Conservation (phyloP, 148 eudicot species). For the Nyssa sinensis region DNA sequence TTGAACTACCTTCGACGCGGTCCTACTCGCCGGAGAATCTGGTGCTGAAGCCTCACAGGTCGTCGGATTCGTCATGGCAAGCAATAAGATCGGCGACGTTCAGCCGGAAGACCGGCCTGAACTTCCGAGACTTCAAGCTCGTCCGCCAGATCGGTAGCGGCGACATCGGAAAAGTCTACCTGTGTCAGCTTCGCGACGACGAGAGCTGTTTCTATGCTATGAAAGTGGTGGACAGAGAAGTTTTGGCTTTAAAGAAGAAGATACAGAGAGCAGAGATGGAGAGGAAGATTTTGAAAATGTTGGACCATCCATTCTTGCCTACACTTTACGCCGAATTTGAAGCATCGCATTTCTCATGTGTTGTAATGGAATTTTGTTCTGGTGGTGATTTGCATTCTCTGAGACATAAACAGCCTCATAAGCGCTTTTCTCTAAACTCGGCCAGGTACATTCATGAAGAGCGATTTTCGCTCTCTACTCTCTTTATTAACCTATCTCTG, state of each 20-base stretch:
- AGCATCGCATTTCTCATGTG: conserved; percentile 69
- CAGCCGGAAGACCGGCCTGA: conserved; percentile 23
- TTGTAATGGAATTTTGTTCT: conserved; percentile 83
- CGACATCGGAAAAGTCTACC: conserved; percentile 78
- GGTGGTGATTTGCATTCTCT: conserved; percentile 89
- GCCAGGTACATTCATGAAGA: conserved; percentile 48
- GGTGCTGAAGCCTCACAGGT: conserved; percentile 66
- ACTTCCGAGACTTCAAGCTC: conserved; percentile 53
- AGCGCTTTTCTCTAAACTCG: conserved; percentile 59
- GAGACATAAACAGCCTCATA: conserved; percentile 51
- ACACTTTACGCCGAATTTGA: conserved; percentile 73
- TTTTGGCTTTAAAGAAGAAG: conserved; percentile 53
- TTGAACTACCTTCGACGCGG: neutral
- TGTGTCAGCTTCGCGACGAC: conserved; percentile 45
- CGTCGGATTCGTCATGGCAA: conserved; percentile 77
- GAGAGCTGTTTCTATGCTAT: conserved; percentile 49
- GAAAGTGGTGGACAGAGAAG: conserved; percentile 79
- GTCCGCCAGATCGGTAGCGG: conserved; percentile 75
- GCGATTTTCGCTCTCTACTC: neutral
- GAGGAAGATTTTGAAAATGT: conserved; percentile 50
- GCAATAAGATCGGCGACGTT: conserved; percentile 41
- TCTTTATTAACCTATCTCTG: neutral
- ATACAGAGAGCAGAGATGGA: conserved; percentile 70
- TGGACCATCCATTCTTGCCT: conserved; percentile 84
- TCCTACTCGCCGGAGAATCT: conserved; percentile 42